A percentile compares a stretch with the other conserved stretches of the same genome.
These are phyloP conservation scores for Nemophila menziesii DNA, from an alignment of 257 asterid genomes.

Conservation along the genomic window DNA sequence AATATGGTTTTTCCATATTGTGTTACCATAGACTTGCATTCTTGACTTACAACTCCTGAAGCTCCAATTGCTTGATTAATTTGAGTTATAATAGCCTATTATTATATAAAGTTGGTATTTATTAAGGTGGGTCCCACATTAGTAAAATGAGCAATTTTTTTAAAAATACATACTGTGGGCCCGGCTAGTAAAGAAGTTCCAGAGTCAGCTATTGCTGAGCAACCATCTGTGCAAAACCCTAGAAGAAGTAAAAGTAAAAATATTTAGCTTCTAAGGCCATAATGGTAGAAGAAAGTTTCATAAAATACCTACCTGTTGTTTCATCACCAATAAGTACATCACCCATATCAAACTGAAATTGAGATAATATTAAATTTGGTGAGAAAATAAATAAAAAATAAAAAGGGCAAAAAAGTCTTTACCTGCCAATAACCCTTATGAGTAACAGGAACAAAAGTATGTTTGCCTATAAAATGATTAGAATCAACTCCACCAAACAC, in stretches of 20 bases:
- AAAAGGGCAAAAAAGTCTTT: no score
- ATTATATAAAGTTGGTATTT: slow-evolving; percentile 5
- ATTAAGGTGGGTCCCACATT: no score
- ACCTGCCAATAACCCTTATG: slow-evolving; percentile 97
- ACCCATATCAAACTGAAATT: slow-evolving; percentile 71
- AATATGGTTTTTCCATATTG: slow-evolving; percentile 56
- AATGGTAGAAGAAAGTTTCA: neutral
- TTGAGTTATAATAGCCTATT: slow-evolving; percentile 49
- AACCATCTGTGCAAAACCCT: slow-evolving; percentile 73
- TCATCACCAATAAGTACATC: slow-evolving; percentile 65
- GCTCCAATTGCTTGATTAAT: slow-evolving; percentile 94
- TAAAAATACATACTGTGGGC: slow-evolving; percentile 57
- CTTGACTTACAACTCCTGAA: slow-evolving; percentile 74
- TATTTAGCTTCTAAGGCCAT: slow-evolving; percentile 9
- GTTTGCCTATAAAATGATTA: slow-evolving; percentile 68
- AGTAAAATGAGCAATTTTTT: neutral
- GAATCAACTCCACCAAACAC: slow-evolving; percentile 90
- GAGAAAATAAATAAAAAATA: neutral
- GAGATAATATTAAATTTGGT: slow-evolving; percentile 6
- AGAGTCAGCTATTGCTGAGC: slow-evolving; percentile 91
- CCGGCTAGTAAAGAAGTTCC: slow-evolving; percentile 93
- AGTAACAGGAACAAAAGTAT: slow-evolving; percentile 68
- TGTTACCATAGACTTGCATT: slow-evolving; percentile 62
- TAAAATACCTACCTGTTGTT: slow-evolving; percentile 55
- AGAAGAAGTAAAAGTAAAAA: slow-evolving; percentile 9